Evolutionary conservation across 768 basidiomycete genomes (phyloP), one percentile per base, ranked within the genome.

Genomic region (Tricholoma sp.): DNA sequence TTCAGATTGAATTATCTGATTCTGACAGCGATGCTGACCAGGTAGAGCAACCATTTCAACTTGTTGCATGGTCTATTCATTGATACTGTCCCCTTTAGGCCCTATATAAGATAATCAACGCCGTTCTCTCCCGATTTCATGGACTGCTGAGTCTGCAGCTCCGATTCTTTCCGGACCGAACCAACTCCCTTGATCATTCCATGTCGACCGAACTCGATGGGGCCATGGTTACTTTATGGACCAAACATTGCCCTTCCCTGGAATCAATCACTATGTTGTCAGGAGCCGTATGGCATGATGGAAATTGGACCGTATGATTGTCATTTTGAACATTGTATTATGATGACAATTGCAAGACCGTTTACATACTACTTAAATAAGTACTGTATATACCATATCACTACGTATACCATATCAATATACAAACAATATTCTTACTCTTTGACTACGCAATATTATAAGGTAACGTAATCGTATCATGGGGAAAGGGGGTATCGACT

Each of bases 51-150:
- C 9, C 29, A 2, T 17, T 31, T 32, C 9, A 17, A n/a, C 24
- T 13, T 32, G n/a, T 17, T 17, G 5, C 18, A 6, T 41, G 6
- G 17, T 45, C 13, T 6, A 6, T 6, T 39, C n/a, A 1, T 39
- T 31, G 42, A 11, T 41, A 56, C 52, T 5, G 47, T 44, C 12
- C 5, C 12, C 55, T 32, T 18, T 10, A 76, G 74, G 63, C 68
- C 18, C 54, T 78, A 3, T 76, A 77, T 60, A 77, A 74, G 57
- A 72, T 71, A 36, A 65, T 77, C 1, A 70, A 73, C 36, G 56
- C 69, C 12, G 70, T 75, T 1, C 59, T 80, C 9, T 69, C 76
- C 10, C 72, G 76, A 45, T 79, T 76, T 58, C 63, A 66, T 42
- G 60, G 66, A 7, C 72, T 79, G n/a, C 63, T 66, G 3, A 61